Conservation (phyloP, 1,284 basidiomycete genomes). For the Xerocomus minutiporus region DNA sequence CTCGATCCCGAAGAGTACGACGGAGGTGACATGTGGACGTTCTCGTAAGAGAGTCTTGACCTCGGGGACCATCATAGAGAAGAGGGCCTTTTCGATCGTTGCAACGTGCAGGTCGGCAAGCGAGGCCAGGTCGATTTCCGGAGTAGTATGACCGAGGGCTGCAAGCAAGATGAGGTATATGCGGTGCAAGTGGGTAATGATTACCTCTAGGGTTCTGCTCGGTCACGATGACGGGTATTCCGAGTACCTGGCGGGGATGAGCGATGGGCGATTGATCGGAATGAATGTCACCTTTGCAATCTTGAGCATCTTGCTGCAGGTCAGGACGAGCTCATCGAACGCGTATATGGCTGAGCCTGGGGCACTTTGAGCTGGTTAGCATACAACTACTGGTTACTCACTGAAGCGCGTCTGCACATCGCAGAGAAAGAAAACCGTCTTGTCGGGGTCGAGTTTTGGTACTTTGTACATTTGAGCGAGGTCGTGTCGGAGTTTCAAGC, state of each 20-base stretch:
- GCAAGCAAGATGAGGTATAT: slow-evolving; percentile 10
- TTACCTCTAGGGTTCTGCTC: slow-evolving; percentile 81
- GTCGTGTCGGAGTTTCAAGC: slow-evolving; percentile 23
- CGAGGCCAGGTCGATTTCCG: slow-evolving; percentile 56
- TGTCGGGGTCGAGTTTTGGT: slow-evolving; percentile 40
- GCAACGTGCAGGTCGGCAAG: slow-evolving; percentile 58
- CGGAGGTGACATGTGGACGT: slow-evolving; percentile 48
- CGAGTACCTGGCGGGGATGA: slow-evolving; percentile 44
- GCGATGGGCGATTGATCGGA: not conserved
- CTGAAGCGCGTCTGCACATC: slow-evolving; percentile 77
- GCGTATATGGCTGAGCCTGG: slow-evolving; percentile 55
- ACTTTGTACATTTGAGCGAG: slow-evolving; percentile 27
- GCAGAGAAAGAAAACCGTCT: slow-evolving; percentile 71
- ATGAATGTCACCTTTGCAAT: slow-evolving; percentile 57
- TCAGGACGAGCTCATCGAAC: slow-evolving; percentile 66
- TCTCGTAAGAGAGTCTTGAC: slow-evolving; percentile 50
- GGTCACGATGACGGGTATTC: slow-evolving; percentile 71
- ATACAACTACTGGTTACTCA: slow-evolving; percentile 33
- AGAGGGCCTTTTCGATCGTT: slow-evolving; percentile 67
- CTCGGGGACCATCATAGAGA: slow-evolving; percentile 79
- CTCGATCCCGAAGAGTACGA: slow-evolving; percentile 86
- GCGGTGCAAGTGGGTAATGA: slow-evolving; percentile 4
- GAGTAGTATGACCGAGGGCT: slow-evolving; percentile 73
- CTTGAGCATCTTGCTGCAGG: slow-evolving; percentile 71
- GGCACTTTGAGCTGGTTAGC: not conserved